phyloP scores from a whole-genome alignment of 23 red algal species.

The Cyanidioschyzon merolae region DNA sequence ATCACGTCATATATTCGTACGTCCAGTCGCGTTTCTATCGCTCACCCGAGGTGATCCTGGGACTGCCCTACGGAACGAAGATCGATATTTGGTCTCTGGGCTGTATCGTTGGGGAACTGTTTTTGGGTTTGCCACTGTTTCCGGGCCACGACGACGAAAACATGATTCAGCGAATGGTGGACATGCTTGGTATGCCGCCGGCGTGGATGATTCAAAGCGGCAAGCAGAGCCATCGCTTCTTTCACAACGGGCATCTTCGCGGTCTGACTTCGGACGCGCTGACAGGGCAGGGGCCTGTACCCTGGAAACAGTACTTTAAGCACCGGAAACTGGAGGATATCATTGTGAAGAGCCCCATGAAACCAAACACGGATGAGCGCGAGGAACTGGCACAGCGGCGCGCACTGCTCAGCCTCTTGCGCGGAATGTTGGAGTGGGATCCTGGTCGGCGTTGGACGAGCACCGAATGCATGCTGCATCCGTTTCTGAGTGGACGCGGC shows the following conservation, averaged over 20 bases:
- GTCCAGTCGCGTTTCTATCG: constrained; percentile 97
- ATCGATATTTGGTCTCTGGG: constrained; percentile 97
- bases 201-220: constrained; percentile 49
- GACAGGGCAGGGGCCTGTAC: not conserved
- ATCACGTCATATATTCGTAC: constrained; percentile 55
- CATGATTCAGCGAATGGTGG: constrained; percentile 81
- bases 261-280: not conserved
- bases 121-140: constrained; percentile 84
- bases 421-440: constrained; percentile 62
- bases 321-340: constrained; percentile 47
- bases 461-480: constrained; percentile 58
- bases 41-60: constrained; percentile 87
- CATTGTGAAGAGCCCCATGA: constrained; percentile 40
- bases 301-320: constrained; percentile 77
- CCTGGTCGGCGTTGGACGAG: constrained; percentile 75
- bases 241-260: constrained; percentile 17
- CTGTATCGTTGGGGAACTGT: constrained; percentile 89
- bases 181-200: constrained; percentile 70
- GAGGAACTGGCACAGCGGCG: constrained; percentile 39
- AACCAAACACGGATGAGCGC: constrained; percentile 1
- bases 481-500: constrained; percentile 40
- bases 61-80: constrained; percentile 50
- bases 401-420: constrained; percentile 54
- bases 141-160: constrained; percentile 71
- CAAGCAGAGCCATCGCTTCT: constrained; percentile 41